Evolutionary conservation across 768 basidiomycete species (phyloP).

Genomic region (Tricholomella constricta): DNA sequence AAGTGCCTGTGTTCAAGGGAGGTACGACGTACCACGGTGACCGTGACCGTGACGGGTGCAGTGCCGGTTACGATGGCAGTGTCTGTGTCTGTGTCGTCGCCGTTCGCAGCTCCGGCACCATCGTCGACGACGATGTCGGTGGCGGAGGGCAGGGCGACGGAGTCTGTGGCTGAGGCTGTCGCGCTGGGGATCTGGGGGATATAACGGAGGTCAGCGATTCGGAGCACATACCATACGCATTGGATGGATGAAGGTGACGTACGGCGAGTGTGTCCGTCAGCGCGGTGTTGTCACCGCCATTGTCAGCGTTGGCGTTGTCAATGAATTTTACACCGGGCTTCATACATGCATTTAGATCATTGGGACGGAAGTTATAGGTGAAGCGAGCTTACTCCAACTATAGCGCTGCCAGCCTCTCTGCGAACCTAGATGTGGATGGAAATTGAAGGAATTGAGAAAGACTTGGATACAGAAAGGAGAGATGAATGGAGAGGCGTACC

Average conservation of each 20-base stretch:
- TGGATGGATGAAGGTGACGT: neutral
- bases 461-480: neutral
- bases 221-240: neutral
- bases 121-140: constrained; percentile 2
- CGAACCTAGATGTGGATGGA: no score
- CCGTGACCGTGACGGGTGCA: constrained; percentile 7
- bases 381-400: no score
- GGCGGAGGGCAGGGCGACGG: neutral
- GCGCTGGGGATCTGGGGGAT: neutral
- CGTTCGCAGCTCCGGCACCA: constrained; percentile 13
- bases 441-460: neutral
- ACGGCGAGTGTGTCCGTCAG: neutral
- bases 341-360: no score
- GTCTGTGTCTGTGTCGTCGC: neutral
- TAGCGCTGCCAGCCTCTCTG: neutral
- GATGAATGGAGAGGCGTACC: neutral
- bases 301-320: neutral
- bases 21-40: constrained; percentile 16
- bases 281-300: neutral
- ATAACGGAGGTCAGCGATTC: no score
- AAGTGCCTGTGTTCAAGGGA: neutral
- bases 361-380: no score
- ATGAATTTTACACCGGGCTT: no score
- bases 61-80: constrained; percentile 22
- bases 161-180: neutral